Evolutionary conservation across 176 grass and related monocot species (phyloP).

Genomic region (Phoenix roebelenii): DNA sequence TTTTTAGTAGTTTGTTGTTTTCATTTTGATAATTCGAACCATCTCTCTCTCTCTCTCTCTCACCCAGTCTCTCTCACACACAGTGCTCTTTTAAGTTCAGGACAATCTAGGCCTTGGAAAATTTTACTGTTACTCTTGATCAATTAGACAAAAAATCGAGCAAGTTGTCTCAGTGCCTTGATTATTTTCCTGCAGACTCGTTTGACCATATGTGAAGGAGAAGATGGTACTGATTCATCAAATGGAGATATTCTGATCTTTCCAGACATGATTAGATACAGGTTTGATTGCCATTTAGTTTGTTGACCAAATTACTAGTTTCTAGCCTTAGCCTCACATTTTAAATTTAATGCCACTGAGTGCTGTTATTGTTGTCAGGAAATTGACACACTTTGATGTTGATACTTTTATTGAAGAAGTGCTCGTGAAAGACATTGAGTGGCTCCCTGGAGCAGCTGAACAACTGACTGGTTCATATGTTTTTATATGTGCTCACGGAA

Average conservation of each 20-base stretch:
- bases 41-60: too few species aligned
- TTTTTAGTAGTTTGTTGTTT: too few species aligned
- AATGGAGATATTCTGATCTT: slow-evolving; percentile 95
- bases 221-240: slow-evolving; percentile 78
- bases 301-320: too few species aligned
- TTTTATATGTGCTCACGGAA: slow-evolving; percentile 82
- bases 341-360: slow-evolving; percentile 11
- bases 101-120: too few species aligned
- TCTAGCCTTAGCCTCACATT: too few species aligned
- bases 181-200: slow-evolving; percentile 32
- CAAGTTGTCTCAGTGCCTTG: too few species aligned
- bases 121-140: too few species aligned
- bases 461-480: slow-evolving; percentile 65
- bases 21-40: too few species aligned
- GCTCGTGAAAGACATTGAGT: slow-evolving; percentile 74
- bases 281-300: slow-evolving; percentile 19
- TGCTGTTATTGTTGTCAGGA: slow-evolving; percentile 41
- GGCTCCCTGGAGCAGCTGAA: slow-evolving; percentile 61
- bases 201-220: slow-evolving; percentile 95
- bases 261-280: slow-evolving; percentile 99
- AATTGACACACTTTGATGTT: slow-evolving; percentile 74
- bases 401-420: slow-evolving; percentile 90
- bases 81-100: too few species aligned
- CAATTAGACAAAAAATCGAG: too few species aligned
- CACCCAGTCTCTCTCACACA: too few species aligned